A percentile compares a stretch with the other conserved stretches of the same genome.
These are phyloP conservation scores for Miscanthus sacchariflorus DNA, from an alignment of 202 grass and related monocot species.

Conservation along the genomic window DNA sequence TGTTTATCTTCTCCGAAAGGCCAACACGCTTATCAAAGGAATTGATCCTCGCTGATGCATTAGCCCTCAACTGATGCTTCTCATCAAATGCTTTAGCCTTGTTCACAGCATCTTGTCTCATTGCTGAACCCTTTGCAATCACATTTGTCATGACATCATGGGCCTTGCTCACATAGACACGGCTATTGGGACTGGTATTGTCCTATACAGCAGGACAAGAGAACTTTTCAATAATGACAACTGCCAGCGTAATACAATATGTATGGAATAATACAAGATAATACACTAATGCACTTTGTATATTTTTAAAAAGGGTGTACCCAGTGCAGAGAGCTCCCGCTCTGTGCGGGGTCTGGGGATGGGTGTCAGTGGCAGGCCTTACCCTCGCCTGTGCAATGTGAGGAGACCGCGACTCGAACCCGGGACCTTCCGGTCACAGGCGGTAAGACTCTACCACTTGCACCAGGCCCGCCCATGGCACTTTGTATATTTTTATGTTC, in stretches of 20 bases:
- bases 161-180: constrained; percentile 81
- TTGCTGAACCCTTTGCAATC: constrained; percentile 87
- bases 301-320: background rate
- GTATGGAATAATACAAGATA: background rate
- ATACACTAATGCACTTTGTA: background rate
- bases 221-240: constrained; percentile 1
- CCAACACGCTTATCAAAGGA: constrained; percentile 90
- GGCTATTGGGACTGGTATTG: constrained; percentile 62
- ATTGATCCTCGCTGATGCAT: constrained; percentile 77
- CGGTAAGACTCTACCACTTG: too few relatives aligned
- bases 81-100: constrained; percentile 98
- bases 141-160: constrained; percentile 90
- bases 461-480: too few relatives aligned
- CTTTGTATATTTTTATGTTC: background rate
- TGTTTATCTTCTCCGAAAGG: constrained; percentile 87
- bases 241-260: constrained; percentile 12
- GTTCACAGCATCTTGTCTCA: constrained; percentile 93
- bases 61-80: constrained; percentile 77
- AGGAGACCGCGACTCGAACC: too few relatives aligned
- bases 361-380: too few relatives aligned
- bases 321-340: too few relatives aligned
- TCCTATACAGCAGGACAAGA: constrained; percentile 49
- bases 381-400: too few relatives aligned
- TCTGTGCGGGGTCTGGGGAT: too few relatives aligned
- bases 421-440: too few relatives aligned